Evolutionary conservation across 2,329 filamentous ascomycete genomes (phyloP).

Genomic region (Hirsutella rhossiliensis): DNA sequence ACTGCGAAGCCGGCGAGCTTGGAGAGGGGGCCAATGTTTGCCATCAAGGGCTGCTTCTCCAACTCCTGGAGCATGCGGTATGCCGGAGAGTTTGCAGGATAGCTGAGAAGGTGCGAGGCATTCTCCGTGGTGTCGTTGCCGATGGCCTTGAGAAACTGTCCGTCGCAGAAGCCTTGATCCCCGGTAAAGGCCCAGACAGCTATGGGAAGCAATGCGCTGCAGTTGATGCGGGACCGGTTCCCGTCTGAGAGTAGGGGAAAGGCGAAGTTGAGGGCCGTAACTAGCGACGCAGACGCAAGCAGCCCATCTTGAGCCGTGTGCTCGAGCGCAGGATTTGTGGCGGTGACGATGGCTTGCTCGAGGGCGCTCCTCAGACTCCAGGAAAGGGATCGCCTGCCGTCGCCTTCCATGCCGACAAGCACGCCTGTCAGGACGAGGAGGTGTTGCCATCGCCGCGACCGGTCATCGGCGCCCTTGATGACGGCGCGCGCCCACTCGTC

Average conservation of each 20-base stretch:
- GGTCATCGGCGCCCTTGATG: conserved; percentile 43
- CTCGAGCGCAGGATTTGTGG: conserved; percentile 63
- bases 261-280: conserved; percentile 63
- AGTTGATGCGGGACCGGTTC: conserved; percentile 48
- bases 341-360: conserved; percentile 61
- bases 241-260: conserved; percentile 58
- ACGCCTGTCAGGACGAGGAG: conserved; percentile 69
- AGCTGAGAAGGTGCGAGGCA: conserved; percentile 38
- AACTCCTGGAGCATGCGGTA: conserved; percentile 46
- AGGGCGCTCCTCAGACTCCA: conserved; percentile 52
- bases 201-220: conserved; percentile 58
- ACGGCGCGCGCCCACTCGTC: conserved; percentile 46
- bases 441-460: conserved; percentile 67
- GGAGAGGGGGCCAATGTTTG: conserved; percentile 56
- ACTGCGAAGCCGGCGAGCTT: conserved; percentile 53
- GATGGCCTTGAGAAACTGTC: conserved; percentile 61
- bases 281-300: conserved; percentile 39
- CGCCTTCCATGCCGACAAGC: conserved; percentile 61
- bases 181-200: conserved; percentile 57
- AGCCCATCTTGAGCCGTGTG: conserved; percentile 26
- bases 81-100: conserved; percentile 49
- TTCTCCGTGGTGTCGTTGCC: conserved; percentile 51
- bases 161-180: conserved; percentile 61
- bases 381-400: conserved; percentile 52
- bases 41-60: conserved; percentile 47